Conservation (phyloP, 495 filamentous ascomycete genomes). For the Lophiostoma macrostomum region DNA sequence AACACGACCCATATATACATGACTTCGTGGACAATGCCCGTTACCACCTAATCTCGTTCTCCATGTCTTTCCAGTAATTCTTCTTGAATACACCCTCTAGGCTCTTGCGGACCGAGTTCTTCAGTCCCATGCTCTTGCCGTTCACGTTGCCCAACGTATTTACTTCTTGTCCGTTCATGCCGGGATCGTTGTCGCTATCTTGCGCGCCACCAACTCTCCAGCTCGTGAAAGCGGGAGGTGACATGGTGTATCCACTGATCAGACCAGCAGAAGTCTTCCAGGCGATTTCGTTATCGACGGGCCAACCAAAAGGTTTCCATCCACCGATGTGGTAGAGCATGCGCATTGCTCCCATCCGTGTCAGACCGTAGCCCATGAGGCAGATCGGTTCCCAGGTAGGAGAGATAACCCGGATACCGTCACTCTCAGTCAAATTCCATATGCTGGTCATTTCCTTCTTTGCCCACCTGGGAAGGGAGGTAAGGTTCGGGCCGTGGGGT, state of each 20-base stretch:
- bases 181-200: constrained; percentile 24
- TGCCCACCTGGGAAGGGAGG: not conserved
- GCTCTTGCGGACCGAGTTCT: constrained; percentile 19
- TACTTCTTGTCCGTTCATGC: not conserved
- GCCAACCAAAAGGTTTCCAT: constrained; percentile 5
- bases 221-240: constrained; percentile 11
- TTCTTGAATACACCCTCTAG: constrained; percentile 13
- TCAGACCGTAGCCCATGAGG: constrained; percentile 20
- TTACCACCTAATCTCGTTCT: no score
- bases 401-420: constrained; percentile 11
- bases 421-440: constrained; percentile 11
- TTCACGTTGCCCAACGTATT: constrained; percentile 3
- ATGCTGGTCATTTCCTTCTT: constrained; percentile 9
- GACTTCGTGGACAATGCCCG: no score
- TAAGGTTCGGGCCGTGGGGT: constrained; percentile 4
- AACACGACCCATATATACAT: no score
- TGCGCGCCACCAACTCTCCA: constrained; percentile 12
- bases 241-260: constrained; percentile 23
- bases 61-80: constrained; percentile 26
- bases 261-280: constrained; percentile 13
- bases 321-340: constrained; percentile 29
- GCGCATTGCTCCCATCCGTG: constrained; percentile 25
- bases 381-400: constrained; percentile 23
- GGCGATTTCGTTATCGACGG: constrained; percentile 22
- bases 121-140: constrained; percentile 12